These are phyloP conservation scores for Apocynum venetum DNA, from an alignment of 257 asterid genomes.

Conservation along the genomic window DNA sequence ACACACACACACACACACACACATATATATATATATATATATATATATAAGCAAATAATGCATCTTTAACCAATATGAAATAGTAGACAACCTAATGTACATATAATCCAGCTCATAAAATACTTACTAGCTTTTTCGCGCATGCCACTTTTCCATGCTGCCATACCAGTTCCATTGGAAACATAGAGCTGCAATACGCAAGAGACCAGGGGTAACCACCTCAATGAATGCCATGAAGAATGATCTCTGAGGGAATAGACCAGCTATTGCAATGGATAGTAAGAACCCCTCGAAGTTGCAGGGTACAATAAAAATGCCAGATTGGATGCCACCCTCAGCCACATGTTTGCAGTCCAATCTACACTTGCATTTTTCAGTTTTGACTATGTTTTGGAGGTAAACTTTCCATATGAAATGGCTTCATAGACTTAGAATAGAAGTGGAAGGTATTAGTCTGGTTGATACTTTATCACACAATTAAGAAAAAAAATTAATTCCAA, in stretches of 20 bases:
- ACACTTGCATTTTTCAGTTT: slow-evolving; percentile 14
- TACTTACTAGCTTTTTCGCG: slow-evolving; percentile 34
- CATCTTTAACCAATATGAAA: too few species aligned
- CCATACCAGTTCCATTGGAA: slow-evolving; percentile 90
- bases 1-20: too few species aligned
- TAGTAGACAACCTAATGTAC: too few species aligned
- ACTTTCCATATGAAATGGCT: not conserved
- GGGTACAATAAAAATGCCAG: slow-evolving; percentile 62
- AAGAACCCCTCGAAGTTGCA: slow-evolving; percentile 80
- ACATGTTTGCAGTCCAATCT: slow-evolving; percentile 11
- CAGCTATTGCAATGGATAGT: slow-evolving; percentile 73
- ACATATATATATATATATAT: too few species aligned
- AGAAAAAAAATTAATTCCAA: too few species aligned
- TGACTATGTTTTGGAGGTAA: not conserved
- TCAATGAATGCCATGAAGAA: slow-evolving; percentile 72
- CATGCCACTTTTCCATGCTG: slow-evolving; percentile 59
- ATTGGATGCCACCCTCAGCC: slow-evolving; percentile 41
- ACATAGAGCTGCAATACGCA: slow-evolving; percentile 65
- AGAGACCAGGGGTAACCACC: slow-evolving; percentile 51
- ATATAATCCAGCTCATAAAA: not conserved
- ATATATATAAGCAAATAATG: too few species aligned
- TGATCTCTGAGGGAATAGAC: slow-evolving; percentile 92
- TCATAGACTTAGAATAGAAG: not conserved
- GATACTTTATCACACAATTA: too few species aligned
- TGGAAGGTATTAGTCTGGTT: not conserved